phyloP scores from a whole-genome alignment of 148 eudicot genomes.

The Limonium bicolor region DNA sequence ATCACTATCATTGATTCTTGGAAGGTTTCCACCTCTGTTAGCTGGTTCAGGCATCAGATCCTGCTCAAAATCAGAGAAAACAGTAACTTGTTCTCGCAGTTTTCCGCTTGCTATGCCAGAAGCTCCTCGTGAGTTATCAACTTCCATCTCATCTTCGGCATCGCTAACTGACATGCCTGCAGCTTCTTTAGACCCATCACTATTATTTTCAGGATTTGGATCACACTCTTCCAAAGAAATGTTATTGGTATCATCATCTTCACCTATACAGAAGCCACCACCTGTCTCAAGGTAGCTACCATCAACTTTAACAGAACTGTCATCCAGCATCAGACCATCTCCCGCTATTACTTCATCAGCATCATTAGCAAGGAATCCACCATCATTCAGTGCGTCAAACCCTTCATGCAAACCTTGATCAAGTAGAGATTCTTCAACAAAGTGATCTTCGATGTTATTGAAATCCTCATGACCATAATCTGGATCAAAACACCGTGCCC shows the following conservation, averaged over 20 bases:
- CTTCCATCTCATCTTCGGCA: neutral
- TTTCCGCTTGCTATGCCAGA: slow-evolving; percentile 1
- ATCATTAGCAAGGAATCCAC: slow-evolving; percentile 31
- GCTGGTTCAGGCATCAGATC: slow-evolving; percentile 7
- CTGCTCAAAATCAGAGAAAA: slow-evolving; percentile 2
- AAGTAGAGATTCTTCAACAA: no score
- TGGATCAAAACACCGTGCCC: neutral
- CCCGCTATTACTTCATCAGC: slow-evolving; percentile 20
- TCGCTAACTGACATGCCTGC: neutral
- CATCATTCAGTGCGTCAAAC: slow-evolving; percentile 19
- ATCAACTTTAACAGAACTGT: slow-evolving; percentile 12
- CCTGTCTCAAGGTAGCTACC: slow-evolving; percentile 44
- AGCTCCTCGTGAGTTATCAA: slow-evolving; percentile 1
- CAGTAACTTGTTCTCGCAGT: slow-evolving; percentile 1
- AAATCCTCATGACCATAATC: slow-evolving; percentile 4
- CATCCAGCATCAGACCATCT: slow-evolving; percentile 9
- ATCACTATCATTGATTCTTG: slow-evolving; percentile 1
- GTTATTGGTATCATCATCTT: no score
- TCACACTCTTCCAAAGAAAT: no score
- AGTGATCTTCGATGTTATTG: slow-evolving; percentile 8
- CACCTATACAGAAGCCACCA: slow-evolving; percentile 72
- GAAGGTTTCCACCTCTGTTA: slow-evolving; percentile 2
- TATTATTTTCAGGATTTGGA: slow-evolving; percentile 2
- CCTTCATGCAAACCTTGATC: slow-evolving; percentile 9
- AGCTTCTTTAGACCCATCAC: slow-evolving; percentile 4